A percentile compares a stretch with the other conserved stretches of the same genome.
These are phyloP conservation scores for Furcasterigmium sp. DNA, from an alignment of 2,329 filamentous ascomycete species.

Conservation along the genomic window DNA sequence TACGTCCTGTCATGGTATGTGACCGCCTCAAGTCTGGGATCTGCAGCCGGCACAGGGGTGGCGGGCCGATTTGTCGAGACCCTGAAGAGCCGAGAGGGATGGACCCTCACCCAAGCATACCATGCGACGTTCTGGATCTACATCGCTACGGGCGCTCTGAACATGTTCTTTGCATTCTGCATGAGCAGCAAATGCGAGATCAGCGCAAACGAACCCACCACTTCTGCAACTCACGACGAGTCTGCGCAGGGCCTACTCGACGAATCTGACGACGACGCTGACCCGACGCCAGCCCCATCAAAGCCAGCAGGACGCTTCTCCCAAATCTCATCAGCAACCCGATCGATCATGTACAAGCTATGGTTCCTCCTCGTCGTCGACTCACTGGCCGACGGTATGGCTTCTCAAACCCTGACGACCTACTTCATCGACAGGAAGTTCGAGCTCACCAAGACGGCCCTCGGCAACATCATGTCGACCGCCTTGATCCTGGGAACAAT, in stretches of 20 bases:
- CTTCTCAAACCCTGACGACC: slow-evolving; percentile 49
- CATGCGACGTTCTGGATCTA: slow-evolving; percentile 53
- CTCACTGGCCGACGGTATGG: slow-evolving; percentile 62
- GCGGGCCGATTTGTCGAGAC: slow-evolving; percentile 55
- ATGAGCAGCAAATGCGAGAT: slow-evolving; percentile 28
- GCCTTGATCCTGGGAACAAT: slow-evolving; percentile 49
- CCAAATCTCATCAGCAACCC: slow-evolving; percentile 52
- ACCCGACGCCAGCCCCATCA: background rate
- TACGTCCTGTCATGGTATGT: slow-evolving; percentile 61
- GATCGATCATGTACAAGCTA: slow-evolving; percentile 55
- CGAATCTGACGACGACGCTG: slow-evolving; percentile 6
- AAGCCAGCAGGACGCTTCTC: slow-evolving; percentile 33
- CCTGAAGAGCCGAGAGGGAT: slow-evolving; percentile 35
- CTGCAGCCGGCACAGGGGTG: slow-evolving; percentile 52
- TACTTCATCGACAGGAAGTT: slow-evolving; percentile 56
- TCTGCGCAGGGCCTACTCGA: background rate
- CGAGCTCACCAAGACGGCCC: slow-evolving; percentile 46
- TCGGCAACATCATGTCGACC: slow-evolving; percentile 54
- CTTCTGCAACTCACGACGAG: background rate
- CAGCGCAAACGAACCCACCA: background rate
- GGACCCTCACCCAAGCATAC: slow-evolving; percentile 43
- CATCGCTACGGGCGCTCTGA: slow-evolving; percentile 50
- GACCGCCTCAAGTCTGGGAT: slow-evolving; percentile 52
- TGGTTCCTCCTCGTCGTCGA: slow-evolving; percentile 62
- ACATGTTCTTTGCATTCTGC: slow-evolving; percentile 44